Percentiles rank a stretch among this genome's conserved stretches.
Evolutionary conservation across 768 basidiomycete genomes (phyloP).

Genomic region (Hygrocybe punicea): DNA sequence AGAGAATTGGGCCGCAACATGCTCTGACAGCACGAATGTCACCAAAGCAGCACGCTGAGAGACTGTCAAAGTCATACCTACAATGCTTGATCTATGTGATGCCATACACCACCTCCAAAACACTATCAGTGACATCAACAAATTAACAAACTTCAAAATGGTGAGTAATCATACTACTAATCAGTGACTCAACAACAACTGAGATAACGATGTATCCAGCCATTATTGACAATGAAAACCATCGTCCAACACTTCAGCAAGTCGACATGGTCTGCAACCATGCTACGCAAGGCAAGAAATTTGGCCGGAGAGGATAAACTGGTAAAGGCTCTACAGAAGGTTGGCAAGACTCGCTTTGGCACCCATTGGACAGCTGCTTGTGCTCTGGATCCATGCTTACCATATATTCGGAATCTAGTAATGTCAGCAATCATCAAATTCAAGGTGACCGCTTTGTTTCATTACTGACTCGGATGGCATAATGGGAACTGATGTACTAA

Average conservation of each 20-base stretch:
- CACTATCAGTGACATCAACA: conserved; percentile 15
- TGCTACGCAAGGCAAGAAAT: conserved; percentile 7
- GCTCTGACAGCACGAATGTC: conserved; percentile 22
- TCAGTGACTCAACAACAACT: neutral
- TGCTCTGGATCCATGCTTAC: conserved; percentile 2
- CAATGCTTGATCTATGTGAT: conserved; percentile 20
- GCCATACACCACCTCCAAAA: conserved; percentile 18
- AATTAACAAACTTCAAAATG: conserved; percentile 10
- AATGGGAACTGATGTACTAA: no score
- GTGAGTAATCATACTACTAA: neutral
- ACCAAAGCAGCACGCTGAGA: conserved; percentile 13
- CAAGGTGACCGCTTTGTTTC: neutral
- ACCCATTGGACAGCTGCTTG: conserved; percentile 6
- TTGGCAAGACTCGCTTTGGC: conserved; percentile 10
- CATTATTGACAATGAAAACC: neutral
- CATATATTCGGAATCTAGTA: neutral
- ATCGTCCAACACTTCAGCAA: conserved; percentile 13
- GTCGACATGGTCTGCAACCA: conserved; percentile 10
- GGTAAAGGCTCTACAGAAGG: neutral
- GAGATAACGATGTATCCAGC: neutral
- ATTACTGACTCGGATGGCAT: neutral
- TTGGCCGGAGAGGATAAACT: neutral
- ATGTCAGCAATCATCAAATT: neutral
- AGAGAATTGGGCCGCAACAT: conserved; percentile 8
- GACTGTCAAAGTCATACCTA: conserved; percentile 8